Percentiles rank a stretch among this genome's conserved stretches.
Evolutionary conservation across 371 early-diverging fungal genomes (phyloP).

Genomic region (Haplosporangium sp.): DNA sequence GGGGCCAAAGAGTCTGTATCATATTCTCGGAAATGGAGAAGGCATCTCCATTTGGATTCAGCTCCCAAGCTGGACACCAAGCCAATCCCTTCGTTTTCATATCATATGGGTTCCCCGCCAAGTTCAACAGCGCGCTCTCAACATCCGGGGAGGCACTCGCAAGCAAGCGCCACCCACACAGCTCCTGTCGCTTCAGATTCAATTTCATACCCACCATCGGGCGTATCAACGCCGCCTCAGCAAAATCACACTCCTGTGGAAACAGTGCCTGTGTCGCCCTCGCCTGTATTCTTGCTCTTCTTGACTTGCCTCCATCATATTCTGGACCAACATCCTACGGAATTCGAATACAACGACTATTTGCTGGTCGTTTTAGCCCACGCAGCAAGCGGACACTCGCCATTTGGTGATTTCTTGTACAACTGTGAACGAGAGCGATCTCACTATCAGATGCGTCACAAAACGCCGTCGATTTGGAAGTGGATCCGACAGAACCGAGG

Average conservation of each 20-base stretch:
- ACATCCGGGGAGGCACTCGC: not conserved
- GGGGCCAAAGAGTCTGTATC: conserved; percentile 36
- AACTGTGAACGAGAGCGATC: conserved; percentile 55
- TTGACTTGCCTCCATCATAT: conserved; percentile 57
- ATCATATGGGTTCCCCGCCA: conserved; percentile 12
- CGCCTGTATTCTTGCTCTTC: conserved; percentile 58
- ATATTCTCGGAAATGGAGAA: conserved; percentile 9
- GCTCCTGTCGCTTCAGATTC: not conserved
- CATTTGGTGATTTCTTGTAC: conserved; percentile 58
- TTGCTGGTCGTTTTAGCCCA: conserved; percentile 52
- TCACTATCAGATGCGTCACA: conserved; percentile 27
- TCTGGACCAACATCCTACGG: conserved; percentile 47
- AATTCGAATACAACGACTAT: conserved; percentile 59
- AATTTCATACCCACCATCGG: not conserved
- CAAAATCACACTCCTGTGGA: not conserved
- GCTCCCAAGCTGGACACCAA: conserved; percentile 12
- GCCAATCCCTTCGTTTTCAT: conserved; percentile 23
- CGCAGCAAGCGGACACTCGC: conserved; percentile 49
- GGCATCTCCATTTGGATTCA: not conserved
- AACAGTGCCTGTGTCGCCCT: conserved; percentile 27
- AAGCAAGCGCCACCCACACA: no score
- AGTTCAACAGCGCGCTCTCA: not conserved
- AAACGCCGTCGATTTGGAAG: conserved; percentile 54
- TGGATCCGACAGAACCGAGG: conserved; percentile 46
- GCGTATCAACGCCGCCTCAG: conserved; percentile 4